phyloP scores from a whole-genome alignment of 345 rosid species.

The Eutrema japonicum region DNA sequence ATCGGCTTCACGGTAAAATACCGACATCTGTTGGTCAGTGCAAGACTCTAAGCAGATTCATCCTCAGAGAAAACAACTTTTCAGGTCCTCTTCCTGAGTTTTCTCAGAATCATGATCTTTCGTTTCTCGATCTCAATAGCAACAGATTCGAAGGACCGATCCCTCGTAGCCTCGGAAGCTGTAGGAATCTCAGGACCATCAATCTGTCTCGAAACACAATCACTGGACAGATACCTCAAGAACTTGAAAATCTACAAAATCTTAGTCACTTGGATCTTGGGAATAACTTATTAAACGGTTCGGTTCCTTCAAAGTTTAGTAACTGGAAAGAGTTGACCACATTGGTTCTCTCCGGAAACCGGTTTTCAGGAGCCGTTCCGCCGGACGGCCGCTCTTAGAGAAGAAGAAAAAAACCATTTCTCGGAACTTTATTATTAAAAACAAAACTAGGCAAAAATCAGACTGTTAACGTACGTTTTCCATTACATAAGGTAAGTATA shows the following conservation, averaged over 20 bases:
- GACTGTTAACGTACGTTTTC: too few relatives aligned
- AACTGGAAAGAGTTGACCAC: constrained; percentile 58
- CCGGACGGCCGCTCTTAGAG: constrained; percentile 29
- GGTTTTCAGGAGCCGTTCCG: constrained; percentile 63
- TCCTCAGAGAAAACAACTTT: constrained; percentile 55
- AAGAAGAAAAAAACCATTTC: neutral
- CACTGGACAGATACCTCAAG: constrained; percentile 55
- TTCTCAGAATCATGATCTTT: constrained; percentile 48
- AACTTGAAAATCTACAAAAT: constrained; percentile 53
- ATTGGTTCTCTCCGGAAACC: constrained; percentile 60
- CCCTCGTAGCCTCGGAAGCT: constrained; percentile 60
- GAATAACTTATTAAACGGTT: constrained; percentile 60
- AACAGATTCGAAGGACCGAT: constrained; percentile 63
- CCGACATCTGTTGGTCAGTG: constrained; percentile 59
- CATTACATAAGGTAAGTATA: too few relatives aligned
- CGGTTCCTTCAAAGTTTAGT: constrained; percentile 52
- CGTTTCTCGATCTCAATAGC: constrained; percentile 51
- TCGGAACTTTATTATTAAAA: too few relatives aligned
- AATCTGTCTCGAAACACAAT: constrained; percentile 60
- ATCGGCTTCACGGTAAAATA: constrained; percentile 62
- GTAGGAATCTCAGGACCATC: constrained; percentile 50
- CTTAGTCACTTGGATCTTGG: constrained; percentile 58
- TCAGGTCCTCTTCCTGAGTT: constrained; percentile 63
- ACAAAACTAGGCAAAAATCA: too few relatives aligned
- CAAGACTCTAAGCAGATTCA: constrained; percentile 59